Base-by-base conservation (phyloP, 345 rosid genomes). In the Lepidium sativum region DNA sequence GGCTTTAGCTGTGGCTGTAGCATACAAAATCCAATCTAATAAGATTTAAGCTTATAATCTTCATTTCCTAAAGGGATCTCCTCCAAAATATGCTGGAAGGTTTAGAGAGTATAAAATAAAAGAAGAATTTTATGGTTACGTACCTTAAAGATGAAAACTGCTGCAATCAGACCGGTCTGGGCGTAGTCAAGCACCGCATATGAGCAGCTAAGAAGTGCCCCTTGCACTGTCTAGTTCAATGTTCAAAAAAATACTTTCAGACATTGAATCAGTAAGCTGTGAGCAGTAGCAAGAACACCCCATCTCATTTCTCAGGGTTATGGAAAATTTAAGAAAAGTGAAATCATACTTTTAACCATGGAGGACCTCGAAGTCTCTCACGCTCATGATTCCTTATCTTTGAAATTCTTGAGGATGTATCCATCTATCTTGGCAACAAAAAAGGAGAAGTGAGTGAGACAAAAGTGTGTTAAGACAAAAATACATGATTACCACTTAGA, bases 161-260 rank as follows among this genome's bases (percentile, higher is more conserved):
- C 82, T n/a, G 97, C 96, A 76, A 91, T 91, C 65, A 94, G 68
- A 66, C 97, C 99, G 33, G 92, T 94, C 72, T 94, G 99, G 48
- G 99, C 96, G 59, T 94, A 94, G 80, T 94, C 97, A 42, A 94
- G 96, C 74, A 85, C 73, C 1, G 85, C 72, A 79, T 94, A 94
- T 1, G 87, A 50, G 70, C 96, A 86, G 68, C 82, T 80, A 57
- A 95, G 88, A 53, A 95, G 69, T 67, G 91, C 86, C 73, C 99
- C 86, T 86, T 95, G 95, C 56, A 95, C 37, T 57, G 81, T 65
- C 99, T 95, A 83, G 35, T 69, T 71, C 44, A 62, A 41, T 58
- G 44, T 63, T 42, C 32, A 67, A 72, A 52, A 52, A 65, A 54
- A 29, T 15, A 21, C 33, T 33, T 42, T 69, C 59, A 69, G 55